Conservation (phyloP, 352 stramenopile species). For the Salisapilia sapeloensis region DNA sequence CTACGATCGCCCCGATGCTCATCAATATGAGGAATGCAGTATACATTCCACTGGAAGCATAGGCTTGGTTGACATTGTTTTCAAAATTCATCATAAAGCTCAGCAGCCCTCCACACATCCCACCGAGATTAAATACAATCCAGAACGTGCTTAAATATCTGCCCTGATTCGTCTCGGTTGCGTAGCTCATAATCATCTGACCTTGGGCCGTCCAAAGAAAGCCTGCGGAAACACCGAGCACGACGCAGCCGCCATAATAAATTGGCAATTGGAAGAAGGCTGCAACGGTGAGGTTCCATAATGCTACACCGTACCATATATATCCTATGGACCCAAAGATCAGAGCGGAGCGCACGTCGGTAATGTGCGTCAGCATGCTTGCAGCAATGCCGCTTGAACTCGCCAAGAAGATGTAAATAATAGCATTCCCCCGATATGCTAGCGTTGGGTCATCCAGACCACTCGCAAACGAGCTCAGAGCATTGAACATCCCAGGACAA, state of each 20-base stretch:
- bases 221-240: constrained; percentile 35
- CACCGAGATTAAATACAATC: constrained; percentile 69
- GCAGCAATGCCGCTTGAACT: constrained; percentile 25
- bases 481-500: constrained; percentile 33
- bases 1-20: constrained; percentile 15
- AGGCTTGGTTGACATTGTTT: constrained; percentile 1
- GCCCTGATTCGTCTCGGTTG: constrained; percentile 19
- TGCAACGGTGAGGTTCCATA: constrained; percentile 14
- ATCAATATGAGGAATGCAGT: constrained; percentile 40
- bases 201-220: constrained; percentile 71
- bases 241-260: constrained; percentile 12
- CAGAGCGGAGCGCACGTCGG: constrained; percentile 24
- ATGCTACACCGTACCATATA: constrained; percentile 18
- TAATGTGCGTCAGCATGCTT: constrained; percentile 19
- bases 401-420: constrained; percentile 49
- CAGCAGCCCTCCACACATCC: constrained; percentile 35
- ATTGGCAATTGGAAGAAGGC: constrained; percentile 1
- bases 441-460: constrained; percentile 17
- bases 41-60: constrained; percentile 24
- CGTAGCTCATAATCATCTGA: constrained; percentile 41
- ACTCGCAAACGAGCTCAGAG: constrained; percentile 22
- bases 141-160: constrained; percentile 52
- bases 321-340: constrained; percentile 41
- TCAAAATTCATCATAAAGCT: constrained; percentile 30
- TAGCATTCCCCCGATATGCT: constrained; percentile 16